Conservation (phyloP, 2,329 filamentous ascomycete genomes). For the Aureobasidium subglaciale region DNA sequence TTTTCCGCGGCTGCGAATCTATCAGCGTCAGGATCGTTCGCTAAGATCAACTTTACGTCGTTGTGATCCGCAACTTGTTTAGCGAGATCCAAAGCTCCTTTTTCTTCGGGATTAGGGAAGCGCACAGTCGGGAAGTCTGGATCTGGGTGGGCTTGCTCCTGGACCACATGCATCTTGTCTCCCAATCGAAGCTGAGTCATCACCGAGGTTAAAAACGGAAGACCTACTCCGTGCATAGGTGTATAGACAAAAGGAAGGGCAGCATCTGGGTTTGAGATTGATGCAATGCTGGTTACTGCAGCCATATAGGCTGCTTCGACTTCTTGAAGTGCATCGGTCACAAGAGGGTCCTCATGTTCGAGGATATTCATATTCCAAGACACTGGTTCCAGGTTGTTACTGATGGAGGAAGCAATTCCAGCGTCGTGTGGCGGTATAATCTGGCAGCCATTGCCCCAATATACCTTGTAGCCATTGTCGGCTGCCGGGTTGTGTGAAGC, state of each 20-base stretch:
- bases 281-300: background rate
- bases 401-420: slow-evolving; percentile 52
- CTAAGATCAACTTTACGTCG: slow-evolving; percentile 47
- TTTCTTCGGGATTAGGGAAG: slow-evolving; percentile 61
- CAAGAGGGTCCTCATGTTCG: background rate
- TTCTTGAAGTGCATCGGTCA: background rate
- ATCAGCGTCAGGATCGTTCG: slow-evolving; percentile 60
- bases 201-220: slow-evolving; percentile 40
- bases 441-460: slow-evolving; percentile 58
- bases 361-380: slow-evolving; percentile 33
- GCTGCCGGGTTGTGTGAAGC: slow-evolving; percentile 58
- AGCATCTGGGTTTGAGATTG: background rate
- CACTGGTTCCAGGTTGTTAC: slow-evolving; percentile 46
- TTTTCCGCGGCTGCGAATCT: slow-evolving; percentile 56
- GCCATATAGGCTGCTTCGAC: slow-evolving; percentile 11
- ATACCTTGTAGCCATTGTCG: slow-evolving; percentile 64
- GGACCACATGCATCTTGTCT: slow-evolving; percentile 42
- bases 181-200: slow-evolving; percentile 32
- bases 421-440: slow-evolving; percentile 57
- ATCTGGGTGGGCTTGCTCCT: slow-evolving; percentile 50
- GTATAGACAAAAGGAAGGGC: slow-evolving; percentile 45
- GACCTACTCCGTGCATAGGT: slow-evolving; percentile 51
- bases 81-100: slow-evolving; percentile 54
- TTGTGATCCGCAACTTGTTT: slow-evolving; percentile 47
- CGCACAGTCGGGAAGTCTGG: slow-evolving; percentile 57